Conservation (phyloP, 768 basidiomycete genomes). For the Lentinula aciculospora region DNA sequence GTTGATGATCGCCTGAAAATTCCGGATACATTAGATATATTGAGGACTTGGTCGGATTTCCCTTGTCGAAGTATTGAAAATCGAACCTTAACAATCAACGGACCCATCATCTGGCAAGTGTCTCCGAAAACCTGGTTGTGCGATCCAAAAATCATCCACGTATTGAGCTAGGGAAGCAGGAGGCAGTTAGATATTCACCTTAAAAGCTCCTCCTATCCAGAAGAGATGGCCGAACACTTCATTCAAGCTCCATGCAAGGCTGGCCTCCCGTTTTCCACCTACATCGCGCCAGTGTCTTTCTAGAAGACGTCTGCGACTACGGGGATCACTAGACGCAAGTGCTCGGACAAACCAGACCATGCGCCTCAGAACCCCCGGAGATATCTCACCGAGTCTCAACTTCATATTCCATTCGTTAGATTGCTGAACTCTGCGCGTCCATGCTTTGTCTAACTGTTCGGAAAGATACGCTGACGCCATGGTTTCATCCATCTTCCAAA, state of each 20-base stretch:
- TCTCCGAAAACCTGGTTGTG: conserved; percentile 50
- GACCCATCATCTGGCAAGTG: conserved; percentile 55
- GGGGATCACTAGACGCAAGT: conserved; percentile 11
- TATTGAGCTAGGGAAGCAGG: neutral
- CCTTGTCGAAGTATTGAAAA: neutral
- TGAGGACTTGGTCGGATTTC: neutral
- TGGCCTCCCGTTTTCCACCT: conserved; percentile 40
- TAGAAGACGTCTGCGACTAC: conserved; percentile 20
- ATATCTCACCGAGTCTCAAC: conserved; percentile 38
- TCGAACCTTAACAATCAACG: conserved; percentile 51
- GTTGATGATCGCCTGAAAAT: conserved; percentile 48
- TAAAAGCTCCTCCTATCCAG: conserved; percentile 60
- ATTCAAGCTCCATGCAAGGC: conserved; percentile 55
- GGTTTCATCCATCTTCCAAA: conserved; percentile 58
- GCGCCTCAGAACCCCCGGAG: conserved; percentile 33
- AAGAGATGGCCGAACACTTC: conserved; percentile 53
- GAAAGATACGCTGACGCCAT: conserved; percentile 47
- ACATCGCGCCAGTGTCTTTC: conserved; percentile 40
- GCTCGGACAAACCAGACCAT: conserved; percentile 33
- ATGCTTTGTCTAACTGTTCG: conserved; percentile 47
- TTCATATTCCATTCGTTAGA: conserved; percentile 51
- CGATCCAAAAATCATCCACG: neutral
- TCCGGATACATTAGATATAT: neutral
- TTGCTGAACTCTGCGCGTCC: conserved; percentile 41
- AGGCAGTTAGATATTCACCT: conserved; percentile 26